Conservation (phyloP, 2,329 filamentous ascomycete genomes). For the Colletotrichum camelliae region DNA sequence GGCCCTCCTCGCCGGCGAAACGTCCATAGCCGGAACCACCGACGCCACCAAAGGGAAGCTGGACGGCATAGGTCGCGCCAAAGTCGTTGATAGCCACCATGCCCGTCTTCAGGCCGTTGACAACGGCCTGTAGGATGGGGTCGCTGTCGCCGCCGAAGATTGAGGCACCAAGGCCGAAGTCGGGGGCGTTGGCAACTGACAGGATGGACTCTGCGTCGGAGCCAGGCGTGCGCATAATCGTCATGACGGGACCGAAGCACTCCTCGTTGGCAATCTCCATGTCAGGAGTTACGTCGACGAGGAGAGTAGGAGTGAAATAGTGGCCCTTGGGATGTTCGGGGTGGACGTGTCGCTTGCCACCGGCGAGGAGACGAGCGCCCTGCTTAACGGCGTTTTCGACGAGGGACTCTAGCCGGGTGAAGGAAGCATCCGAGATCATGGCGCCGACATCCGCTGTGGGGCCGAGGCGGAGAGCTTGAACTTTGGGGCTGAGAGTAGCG, state of each 20-base stretch:
- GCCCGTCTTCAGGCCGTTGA: conserved; percentile 75
- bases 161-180: conserved; percentile 86
- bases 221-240: conserved; percentile 77
- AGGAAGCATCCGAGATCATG: conserved; percentile 81
- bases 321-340: conserved; percentile 78
- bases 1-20: conserved; percentile 89
- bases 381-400: conserved; percentile 77
- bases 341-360: conserved; percentile 76
- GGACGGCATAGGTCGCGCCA: conserved; percentile 89
- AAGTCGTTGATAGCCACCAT: conserved; percentile 98
- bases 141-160: conserved; percentile 78
- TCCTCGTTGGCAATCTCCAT: conserved; percentile 93
- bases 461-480: conserved; percentile 77
- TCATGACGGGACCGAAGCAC: conserved; percentile 90
- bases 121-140: conserved; percentile 66
- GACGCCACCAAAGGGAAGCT: conserved; percentile 93
- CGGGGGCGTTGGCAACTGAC: conserved; percentile 79
- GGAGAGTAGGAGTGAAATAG: conserved; percentile 90
- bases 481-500: conserved; percentile 72
- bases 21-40: conserved; percentile 89
- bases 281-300: conserved; percentile 83
- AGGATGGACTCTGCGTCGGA: conserved; percentile 69
- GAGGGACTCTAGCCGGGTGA: conserved; percentile 76
- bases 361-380: conserved; percentile 82
- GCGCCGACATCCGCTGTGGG: conserved; percentile 84